Evolutionary conservation across 495 filamentous ascomycete species (phyloP), one percentile per base, ranked within the genome.

Genomic region (Neurospora tetrasperma): DNA sequence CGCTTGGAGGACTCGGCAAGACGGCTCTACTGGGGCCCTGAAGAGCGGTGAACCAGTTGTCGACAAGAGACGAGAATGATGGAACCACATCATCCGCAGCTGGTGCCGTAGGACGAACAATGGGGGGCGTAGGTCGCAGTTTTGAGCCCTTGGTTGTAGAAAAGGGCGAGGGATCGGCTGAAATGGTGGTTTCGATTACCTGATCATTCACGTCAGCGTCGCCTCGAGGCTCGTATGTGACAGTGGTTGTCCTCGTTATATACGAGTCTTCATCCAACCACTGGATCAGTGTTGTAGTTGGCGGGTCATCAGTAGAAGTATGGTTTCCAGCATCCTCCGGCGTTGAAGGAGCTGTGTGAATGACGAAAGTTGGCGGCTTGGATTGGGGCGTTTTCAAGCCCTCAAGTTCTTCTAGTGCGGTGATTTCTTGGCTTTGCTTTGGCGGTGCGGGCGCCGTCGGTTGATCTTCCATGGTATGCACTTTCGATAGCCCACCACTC

Each of bases 171-270:
- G 69, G 75, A 59, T 78, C 74, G n/a, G 80, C 78, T 11, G 79
- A 79, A 31, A 85, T 84, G 35, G 78, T 79, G 44, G 82, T 79
- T 73, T 83, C 75, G 59, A 74, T 79, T n/a, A 81, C 40, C 7
- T 77, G 8, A 40, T 78, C 73, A 70, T 83, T 78, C 5, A 75
- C 42, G 12, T 79, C 78, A 54, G 73, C 71, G n/a, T 81, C 75
- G 20, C 77, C 77, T 20, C 77, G 77, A 4, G 77, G 71, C 31
- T 82, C 81, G 62, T 78, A 75, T 1, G 75, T 78, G 4, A 81
- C 75, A 54, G 84, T 82, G 23, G 82, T 80, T 4, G 69, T 78
- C 72, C 78, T 78, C 1, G 80, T 83, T 31, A 85, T 72, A 68
- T 79, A 83, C 0, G 83, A 84, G 5, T 75, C 81, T 35, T 79